Conservation (phyloP, 179 eudicot genomes). For the Silene noctiflora region DNA sequence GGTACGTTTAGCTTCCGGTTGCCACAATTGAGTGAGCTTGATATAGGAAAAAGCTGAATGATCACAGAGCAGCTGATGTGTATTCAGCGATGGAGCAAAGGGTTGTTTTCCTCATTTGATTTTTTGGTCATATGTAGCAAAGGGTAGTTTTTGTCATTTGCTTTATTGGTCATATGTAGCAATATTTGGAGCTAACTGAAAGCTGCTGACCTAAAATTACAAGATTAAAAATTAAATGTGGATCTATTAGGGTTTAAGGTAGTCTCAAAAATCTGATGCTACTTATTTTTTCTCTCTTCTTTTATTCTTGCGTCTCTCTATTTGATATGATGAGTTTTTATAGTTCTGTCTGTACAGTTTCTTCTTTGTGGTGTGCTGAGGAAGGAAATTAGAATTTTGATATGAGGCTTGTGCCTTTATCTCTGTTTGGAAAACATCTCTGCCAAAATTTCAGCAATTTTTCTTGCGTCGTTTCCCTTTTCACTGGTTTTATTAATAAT, state of each 20-base stretch:
- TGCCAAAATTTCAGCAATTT: constrained; percentile 8
- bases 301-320: not conserved
- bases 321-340: not conserved
- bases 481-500: not conserved
- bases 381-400: not conserved
- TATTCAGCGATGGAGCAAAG: not conserved
- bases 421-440: not conserved
- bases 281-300: not conserved
- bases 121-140: not conserved
- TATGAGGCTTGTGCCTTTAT: constrained; percentile 1
- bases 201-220: not conserved
- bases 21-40: not conserved
- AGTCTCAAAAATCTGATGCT: not conserved
- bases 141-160: not conserved
- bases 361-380: not conserved
- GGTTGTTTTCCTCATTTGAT: not conserved
- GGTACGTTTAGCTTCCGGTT: not conserved
- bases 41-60: not conserved
- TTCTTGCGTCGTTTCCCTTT: not conserved
- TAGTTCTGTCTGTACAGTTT: not conserved
- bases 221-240: not conserved
- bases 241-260: not conserved
- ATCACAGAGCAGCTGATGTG: not conserved
- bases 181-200: not conserved
- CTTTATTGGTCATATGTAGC: not conserved